Conservation (phyloP, 2,329 filamentous ascomycete species). For the Stylonectria norvegica region DNA sequence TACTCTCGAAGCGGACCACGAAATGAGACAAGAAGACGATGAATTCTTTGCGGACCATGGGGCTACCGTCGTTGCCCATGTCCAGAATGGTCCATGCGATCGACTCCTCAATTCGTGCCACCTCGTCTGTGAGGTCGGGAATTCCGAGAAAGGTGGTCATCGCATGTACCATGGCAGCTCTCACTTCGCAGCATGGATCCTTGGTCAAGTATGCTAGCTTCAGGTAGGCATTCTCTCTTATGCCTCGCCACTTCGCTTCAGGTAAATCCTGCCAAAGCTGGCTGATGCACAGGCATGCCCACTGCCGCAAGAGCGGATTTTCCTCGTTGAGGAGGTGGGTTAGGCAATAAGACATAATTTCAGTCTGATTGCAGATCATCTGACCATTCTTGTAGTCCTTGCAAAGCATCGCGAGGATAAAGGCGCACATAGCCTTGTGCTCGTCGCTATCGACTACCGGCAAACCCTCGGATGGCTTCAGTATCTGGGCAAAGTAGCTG, state of each 20-base stretch:
- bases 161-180: slow-evolving; percentile 88
- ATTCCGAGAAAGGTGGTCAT: slow-evolving; percentile 94
- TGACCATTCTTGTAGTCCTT: slow-evolving; percentile 91
- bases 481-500: slow-evolving; percentile 90
- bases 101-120: slow-evolving; percentile 84
- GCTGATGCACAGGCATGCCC: slow-evolving; percentile 92
- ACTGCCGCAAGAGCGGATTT: slow-evolving; percentile 86
- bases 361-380: slow-evolving; percentile 83
- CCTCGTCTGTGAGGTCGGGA: slow-evolving; percentile 85
- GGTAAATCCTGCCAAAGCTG: slow-evolving; percentile 90
- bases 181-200: slow-evolving; percentile 87
- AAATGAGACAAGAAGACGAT: slow-evolving; percentile 93
- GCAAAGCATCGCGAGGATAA: slow-evolving; percentile 96
- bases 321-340: slow-evolving; percentile 79
- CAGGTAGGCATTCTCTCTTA: slow-evolving; percentile 78
- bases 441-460: slow-evolving; percentile 86
- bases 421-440: slow-evolving; percentile 98
- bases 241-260: slow-evolving; percentile 95
- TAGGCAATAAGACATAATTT: slow-evolving; percentile 86
- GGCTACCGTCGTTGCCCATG: slow-evolving; percentile 91
- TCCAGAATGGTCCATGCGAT: slow-evolving; percentile 85
- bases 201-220: slow-evolving; percentile 77
- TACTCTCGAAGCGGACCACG: slow-evolving; percentile 83
- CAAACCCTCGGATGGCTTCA: slow-evolving; percentile 79
- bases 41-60: slow-evolving; percentile 89